Evolutionary conservation across 2,329 filamentous ascomycete genomes (phyloP), one percentile per base, ranked within the genome.

Genomic region (Gnomoniopsis smithogilvyi): DNA sequence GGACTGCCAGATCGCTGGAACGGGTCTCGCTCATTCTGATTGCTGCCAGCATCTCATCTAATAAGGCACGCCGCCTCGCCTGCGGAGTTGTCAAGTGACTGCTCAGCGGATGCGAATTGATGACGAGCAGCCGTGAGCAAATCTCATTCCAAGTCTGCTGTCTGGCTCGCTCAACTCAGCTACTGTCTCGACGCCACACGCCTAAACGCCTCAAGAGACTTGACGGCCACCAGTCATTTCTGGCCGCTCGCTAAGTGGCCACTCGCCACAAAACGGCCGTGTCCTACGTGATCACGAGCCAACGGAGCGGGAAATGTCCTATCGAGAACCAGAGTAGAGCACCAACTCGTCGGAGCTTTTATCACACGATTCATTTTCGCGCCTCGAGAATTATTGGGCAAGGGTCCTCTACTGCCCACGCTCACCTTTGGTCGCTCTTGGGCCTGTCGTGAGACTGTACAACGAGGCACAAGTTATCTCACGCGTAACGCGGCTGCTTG

Each of bases 121-220:
- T 45, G 22, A 47, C 8, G 45, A 15, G 17, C 51, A 41, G 36
- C 19, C 22, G 45, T 15, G 36, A 34, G 34, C 41, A 8, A 7
- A 2, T 2, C 11, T 30, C 3, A 14, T 22, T 53, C 33, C 19
- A 14, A 15, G 17, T 17, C 11, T 38, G 38, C 38, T 33, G 36
- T 41, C 36, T 22, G 45, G 22, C 22, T 22, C 38, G 3, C 15
- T 38, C 43, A 15, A n/a, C 45, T 38, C 55, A 52, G 30, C 41
- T 58, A 46, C 21, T 38, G 17, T 54, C 49, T 47, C 30, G 49
- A 48, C 43, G 49, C 55, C 49, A 52, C 47, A 48, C 15, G 49
- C 33, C 41, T 30, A 19, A 36, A 38, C 26, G n/a, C 38, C 21
- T 36, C 41, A 41, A 48, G 12, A 30, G 24, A 38, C 48, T 52